phyloP scores from a whole-genome alignment of 495 filamentous ascomycete species.

The Penicillium canescens region DNA sequence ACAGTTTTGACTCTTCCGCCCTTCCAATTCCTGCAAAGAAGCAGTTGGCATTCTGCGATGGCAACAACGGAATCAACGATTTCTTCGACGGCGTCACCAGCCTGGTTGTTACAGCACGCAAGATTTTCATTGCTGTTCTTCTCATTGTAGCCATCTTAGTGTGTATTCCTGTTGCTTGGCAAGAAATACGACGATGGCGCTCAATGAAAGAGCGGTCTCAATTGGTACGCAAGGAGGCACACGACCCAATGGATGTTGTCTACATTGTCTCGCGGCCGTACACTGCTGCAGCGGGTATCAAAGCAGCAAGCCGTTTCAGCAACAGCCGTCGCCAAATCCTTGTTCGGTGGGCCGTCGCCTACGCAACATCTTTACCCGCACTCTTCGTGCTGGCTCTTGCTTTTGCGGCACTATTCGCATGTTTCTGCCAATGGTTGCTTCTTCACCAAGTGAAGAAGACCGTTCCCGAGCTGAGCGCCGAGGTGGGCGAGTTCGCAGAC shows the following conservation, averaged over 20 bases:
- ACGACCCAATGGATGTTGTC: constrained; percentile 84
- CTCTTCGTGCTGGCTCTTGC: constrained; percentile 86
- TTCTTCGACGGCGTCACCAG: constrained; percentile 77
- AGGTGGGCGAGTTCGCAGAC: constrained; percentile 81
- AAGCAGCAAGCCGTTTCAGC: constrained; percentile 66
- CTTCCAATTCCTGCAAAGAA: constrained; percentile 83
- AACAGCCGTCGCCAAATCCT: constrained; percentile 67
- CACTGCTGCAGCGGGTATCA: constrained; percentile 69
- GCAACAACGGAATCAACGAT: constrained; percentile 77
- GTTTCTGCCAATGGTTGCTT: constrained; percentile 81
- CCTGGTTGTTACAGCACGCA: constrained; percentile 61
- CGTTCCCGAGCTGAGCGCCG: constrained; percentile 68
- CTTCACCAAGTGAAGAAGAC: constrained; percentile 71
- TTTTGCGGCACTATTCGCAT: constrained; percentile 79
- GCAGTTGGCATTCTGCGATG: constrained; percentile 81
- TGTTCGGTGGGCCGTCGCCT: constrained; percentile 82
- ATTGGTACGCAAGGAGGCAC: constrained; percentile 61
- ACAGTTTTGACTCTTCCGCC: constrained; percentile 70
- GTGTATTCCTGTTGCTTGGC: constrained; percentile 73
- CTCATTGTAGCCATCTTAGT: constrained; percentile 67
- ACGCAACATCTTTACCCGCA: constrained; percentile 80
- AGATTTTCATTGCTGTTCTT: constrained; percentile 72
- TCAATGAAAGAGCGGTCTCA: constrained; percentile 67
- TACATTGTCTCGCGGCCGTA: constrained; percentile 83
- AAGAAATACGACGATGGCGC: constrained; percentile 79